Conservation (phyloP, 1,284 basidiomycete species). For the Crepidotus sp. region DNA sequence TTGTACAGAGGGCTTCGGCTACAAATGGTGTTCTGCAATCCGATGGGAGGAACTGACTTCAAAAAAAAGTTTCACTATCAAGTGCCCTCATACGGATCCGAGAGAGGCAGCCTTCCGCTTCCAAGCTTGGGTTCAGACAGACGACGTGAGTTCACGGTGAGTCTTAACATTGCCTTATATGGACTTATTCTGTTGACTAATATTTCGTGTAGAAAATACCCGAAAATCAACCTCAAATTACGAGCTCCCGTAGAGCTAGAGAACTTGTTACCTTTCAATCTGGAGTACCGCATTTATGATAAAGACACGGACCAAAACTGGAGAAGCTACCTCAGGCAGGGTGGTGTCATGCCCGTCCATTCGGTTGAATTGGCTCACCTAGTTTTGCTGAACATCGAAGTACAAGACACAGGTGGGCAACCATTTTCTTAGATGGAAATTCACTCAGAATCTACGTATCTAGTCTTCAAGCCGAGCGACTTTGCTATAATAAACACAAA, state of each 20-base stretch:
- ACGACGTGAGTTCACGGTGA: conserved; percentile 54
- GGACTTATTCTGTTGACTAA: conserved; percentile 1
- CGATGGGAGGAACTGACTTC: conserved; percentile 86
- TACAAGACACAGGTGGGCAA: conserved; percentile 78
- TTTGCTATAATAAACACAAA: conserved; percentile 98
- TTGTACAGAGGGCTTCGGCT: conserved; percentile 83
- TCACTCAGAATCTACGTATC: background rate
- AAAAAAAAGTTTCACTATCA: conserved; percentile 74
- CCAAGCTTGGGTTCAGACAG: conserved; percentile 86
- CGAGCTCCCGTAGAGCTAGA: conserved; percentile 97
- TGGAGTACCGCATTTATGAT: conserved; percentile 95
- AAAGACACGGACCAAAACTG: conserved; percentile 89
- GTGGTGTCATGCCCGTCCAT: conserved; percentile 94
- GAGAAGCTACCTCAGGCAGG: conserved; percentile 89
- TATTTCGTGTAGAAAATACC: conserved; percentile 55
- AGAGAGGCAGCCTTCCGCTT: conserved; percentile 92
- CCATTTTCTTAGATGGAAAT: conserved; percentile 21
- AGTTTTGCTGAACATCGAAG: conserved; percentile 82
- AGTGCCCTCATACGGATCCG: conserved; percentile 77
- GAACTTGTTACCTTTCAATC: conserved; percentile 91
- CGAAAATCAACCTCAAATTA: conserved; percentile 77
- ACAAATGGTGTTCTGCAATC: conserved; percentile 87
- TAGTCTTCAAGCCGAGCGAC: conserved; percentile 93
- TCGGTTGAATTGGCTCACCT: conserved; percentile 94
- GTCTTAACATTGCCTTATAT: conserved; percentile 17